phyloP scores from a whole-genome alignment of 192 early-diverging fungal genomes.

The Backusella liffmaniae region DNA sequence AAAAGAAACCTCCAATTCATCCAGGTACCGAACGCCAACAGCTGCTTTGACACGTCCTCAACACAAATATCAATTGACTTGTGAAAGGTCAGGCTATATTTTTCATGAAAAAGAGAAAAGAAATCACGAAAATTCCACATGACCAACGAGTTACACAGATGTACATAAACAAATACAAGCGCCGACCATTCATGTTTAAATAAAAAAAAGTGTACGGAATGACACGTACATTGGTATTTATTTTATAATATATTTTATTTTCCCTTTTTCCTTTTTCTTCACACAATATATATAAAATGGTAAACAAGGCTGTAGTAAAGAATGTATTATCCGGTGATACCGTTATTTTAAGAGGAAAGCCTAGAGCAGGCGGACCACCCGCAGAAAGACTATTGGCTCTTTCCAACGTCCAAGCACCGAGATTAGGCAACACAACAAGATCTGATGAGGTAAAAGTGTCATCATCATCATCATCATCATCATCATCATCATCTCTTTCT shows the following conservation, averaged over 20 bases:
- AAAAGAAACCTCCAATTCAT: no score
- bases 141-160: neutral
- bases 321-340: slow-evolving; percentile 91
- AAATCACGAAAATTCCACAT: neutral
- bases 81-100: no score
- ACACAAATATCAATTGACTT: no score
- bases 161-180: neutral
- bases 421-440: slow-evolving; percentile 77
- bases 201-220: neutral
- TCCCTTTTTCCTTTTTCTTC: neutral
- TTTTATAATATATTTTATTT: neutral
- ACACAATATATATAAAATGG: neutral
- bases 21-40: no score
- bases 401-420: slow-evolving; percentile 79
- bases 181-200: neutral
- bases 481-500: slow-evolving; percentile 3
- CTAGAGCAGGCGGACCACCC: slow-evolving; percentile 75
- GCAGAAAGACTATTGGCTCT: slow-evolving; percentile 84
- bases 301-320: slow-evolving; percentile 76
- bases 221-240: neutral
- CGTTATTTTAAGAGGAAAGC: slow-evolving; percentile 82
- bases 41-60: no score
- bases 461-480: slow-evolving; percentile 6
- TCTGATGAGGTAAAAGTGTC: slow-evolving; percentile 77
- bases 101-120: no score